Base-by-base conservation (phyloP, 768 basidiomycete genomes). In the Trametes gibbosa region DNA sequence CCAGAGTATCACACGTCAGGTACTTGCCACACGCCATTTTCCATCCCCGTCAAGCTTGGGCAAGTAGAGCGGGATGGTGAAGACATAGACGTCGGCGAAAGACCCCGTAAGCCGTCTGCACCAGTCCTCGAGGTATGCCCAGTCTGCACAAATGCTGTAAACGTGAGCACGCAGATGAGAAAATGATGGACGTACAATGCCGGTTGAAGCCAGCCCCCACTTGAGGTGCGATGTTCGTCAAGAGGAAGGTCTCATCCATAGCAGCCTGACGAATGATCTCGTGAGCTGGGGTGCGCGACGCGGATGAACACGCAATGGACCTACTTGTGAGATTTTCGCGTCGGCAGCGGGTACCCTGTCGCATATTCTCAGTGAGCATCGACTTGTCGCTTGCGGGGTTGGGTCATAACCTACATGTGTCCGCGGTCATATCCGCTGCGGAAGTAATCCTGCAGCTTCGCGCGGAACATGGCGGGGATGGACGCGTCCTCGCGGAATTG, bases 141-240 rank as follows among this genome's bases (percentile, higher is more conserved):
- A 98, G 70, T 98, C 95, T 97, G 64, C 21, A 16, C 10, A 54
- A 50, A 43, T 27, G 37, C 54, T 54, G 43, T 53, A 12, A 47
- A 8, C 49, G 42, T 40, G 43, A 65, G 40, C 32, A 43, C 25
- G 5, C 5, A 27, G 2, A 1, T 35, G 8, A 8, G 8, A 29
- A 13, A 50, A 39, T 34, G 1, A 50, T 55, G 13, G 16, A 77
- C 85, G 61, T 66, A 95, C 95, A 99, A 69, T 98, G 95, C 54
- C 97, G 81, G 69, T 98, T 99, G 79, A 98, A 99, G 0, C 96
- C 97, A 40, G 84, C 92, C 1, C 97, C 97, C 24, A 99, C 94
- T 80, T 99, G 97, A 42, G 97, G 97, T 5, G 97, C 96, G 52
- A 99, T 97, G 68, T 99, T 99, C 0, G 92, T 87, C 45, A 99